phyloP scores from a whole-genome alignment of 768 basidiomycete genomes.

The Mycena maculata region DNA sequence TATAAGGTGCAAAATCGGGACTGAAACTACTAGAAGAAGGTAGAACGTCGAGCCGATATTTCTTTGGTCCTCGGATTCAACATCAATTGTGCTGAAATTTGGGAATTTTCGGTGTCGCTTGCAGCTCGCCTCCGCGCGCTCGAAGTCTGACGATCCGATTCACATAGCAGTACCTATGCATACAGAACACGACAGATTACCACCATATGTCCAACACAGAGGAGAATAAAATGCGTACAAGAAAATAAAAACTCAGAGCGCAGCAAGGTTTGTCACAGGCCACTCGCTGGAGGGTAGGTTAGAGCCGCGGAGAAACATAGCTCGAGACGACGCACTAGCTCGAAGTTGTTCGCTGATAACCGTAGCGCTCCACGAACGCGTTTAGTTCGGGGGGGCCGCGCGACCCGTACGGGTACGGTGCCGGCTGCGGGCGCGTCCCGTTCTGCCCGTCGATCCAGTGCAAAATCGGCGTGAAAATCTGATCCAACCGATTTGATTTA shows the following conservation, averaged over 20 bases:
- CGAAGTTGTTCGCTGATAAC: slow-evolving; percentile 73
- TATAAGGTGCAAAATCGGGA: too few relatives aligned
- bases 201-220: too few relatives aligned
- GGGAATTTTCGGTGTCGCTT: too few relatives aligned
- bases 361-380: slow-evolving; percentile 76
- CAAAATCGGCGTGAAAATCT: slow-evolving; percentile 96
- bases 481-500: slow-evolving; percentile 4
- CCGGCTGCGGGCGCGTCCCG: slow-evolving; percentile 76
- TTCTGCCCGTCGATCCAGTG: slow-evolving; percentile 93
- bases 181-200: too few relatives aligned
- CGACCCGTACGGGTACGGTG: slow-evolving; percentile 90
- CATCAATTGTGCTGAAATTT: too few relatives aligned
- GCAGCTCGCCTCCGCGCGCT: too few relatives aligned
- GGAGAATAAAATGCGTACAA: too few relatives aligned
- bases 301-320: background rate
- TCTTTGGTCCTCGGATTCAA: too few relatives aligned
- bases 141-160: too few relatives aligned
- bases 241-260: slow-evolving; percentile 5
- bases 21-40: too few relatives aligned
- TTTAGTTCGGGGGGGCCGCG: slow-evolving; percentile 90
- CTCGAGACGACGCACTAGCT: slow-evolving; percentile 73
- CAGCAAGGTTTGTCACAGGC: slow-evolving; percentile 27
- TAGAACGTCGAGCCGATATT: too few relatives aligned
- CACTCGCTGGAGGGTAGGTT: slow-evolving; percentile 13
- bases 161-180: too few relatives aligned